Percentiles rank a stretch among this genome's conserved stretches.
Evolutionary conservation across 2,329 filamentous ascomycete species (phyloP).

Genomic region (Xylaria sp.): DNA sequence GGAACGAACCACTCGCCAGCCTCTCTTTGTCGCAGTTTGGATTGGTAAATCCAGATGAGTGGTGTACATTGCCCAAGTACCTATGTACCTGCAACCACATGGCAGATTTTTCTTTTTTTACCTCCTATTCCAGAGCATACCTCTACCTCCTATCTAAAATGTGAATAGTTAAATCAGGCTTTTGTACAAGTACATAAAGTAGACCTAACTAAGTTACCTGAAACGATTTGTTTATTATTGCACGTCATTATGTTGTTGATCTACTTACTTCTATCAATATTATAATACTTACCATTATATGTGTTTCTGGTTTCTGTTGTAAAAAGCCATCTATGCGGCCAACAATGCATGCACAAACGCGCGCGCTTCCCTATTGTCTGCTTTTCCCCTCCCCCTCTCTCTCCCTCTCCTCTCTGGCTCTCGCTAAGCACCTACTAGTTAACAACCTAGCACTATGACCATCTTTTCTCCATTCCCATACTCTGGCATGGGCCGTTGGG

Average conservation of each 20-base stretch:
- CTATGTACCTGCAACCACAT: neutral
- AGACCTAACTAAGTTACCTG: neutral
- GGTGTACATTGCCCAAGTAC: too few species aligned
- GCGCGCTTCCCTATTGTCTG: constrained; percentile 5
- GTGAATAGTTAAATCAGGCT: too few species aligned
- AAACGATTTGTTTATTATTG: constrained; percentile 21
- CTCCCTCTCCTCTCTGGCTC: neutral
- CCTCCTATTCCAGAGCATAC: neutral
- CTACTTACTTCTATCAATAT: constrained; percentile 6
- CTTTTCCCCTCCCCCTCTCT: neutral
- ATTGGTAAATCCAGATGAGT: neutral
- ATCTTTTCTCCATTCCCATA: constrained; percentile 10
- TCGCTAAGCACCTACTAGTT: constrained; percentile 22
- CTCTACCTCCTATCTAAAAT: neutral
- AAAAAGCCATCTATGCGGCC: neutral
- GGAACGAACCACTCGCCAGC: neutral
- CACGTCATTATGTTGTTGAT: constrained; percentile 5
- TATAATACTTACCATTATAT: neutral
- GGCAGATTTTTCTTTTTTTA: neutral
- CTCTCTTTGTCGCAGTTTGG: neutral
- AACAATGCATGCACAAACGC: constrained; percentile 4
- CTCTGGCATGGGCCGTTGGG: constrained; percentile 6
- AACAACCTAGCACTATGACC: too few species aligned
- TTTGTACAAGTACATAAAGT: neutral
- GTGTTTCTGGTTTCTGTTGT: neutral